Evolutionary conservation across 2,329 filamentous ascomycete species (phyloP).

Genomic region (Colletotrichum sp.): DNA sequence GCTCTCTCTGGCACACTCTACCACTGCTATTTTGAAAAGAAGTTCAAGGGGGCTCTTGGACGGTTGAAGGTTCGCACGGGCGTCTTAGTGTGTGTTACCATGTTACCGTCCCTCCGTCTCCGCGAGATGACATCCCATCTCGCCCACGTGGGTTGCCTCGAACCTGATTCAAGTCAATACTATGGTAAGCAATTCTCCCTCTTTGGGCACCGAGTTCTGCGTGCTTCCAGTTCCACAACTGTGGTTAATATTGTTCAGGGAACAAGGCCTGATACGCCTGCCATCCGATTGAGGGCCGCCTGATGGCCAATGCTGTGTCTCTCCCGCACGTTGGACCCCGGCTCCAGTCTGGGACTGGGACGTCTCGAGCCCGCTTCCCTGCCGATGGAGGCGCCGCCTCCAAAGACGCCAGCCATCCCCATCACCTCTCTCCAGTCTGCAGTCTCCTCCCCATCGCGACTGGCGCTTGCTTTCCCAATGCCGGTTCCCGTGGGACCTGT

Average conservation of each 20-base stretch:
- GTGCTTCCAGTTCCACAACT: not conserved
- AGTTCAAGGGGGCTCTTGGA: not conserved
- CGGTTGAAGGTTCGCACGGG: not conserved
- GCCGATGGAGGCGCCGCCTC: not conserved
- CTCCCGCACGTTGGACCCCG: not conserved
- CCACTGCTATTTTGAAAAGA: not conserved
- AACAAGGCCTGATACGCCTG: not conserved
- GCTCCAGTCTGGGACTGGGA: not conserved
- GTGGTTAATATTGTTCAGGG: not conserved
- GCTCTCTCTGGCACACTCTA: not conserved
- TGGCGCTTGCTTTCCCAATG: not conserved
- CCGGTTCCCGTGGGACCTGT: not conserved
- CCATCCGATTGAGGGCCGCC: not conserved
- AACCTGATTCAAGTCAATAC: not conserved
- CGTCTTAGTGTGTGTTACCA: not conserved
- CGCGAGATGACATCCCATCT: not conserved
- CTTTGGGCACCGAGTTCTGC: not conserved
- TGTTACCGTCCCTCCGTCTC: not conserved
- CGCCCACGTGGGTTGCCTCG: not conserved
- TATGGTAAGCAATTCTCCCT: not conserved
- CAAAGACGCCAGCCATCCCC: not conserved
- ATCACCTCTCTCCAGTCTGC: not conserved
- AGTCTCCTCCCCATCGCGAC: not conserved
- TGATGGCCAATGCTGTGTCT: not conserved
- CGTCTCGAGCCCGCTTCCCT: not conserved